Conservation (phyloP, 352 stramenopile species). For the Globisporangium okanoganense region DNA sequence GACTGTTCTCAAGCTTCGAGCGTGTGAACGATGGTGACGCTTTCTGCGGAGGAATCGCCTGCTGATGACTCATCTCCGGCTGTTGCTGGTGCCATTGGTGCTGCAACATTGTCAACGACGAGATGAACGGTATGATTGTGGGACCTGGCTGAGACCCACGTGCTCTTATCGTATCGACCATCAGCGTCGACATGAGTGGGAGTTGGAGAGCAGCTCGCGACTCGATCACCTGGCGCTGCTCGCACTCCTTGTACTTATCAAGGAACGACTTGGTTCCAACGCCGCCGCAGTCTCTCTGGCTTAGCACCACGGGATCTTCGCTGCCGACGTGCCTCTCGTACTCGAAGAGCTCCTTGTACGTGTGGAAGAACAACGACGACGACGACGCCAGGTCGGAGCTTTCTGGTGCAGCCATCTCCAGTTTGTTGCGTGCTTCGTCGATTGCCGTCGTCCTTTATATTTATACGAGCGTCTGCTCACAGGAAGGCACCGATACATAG, state of each 20-base stretch:
- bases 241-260: conserved; percentile 42
- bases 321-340: conserved; percentile 50
- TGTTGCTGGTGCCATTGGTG: conserved; percentile 1
- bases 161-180: neutral
- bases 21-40: conserved; percentile 2
- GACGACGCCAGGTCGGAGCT: neutral
- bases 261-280: conserved; percentile 38
- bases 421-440: neutral
- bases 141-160: neutral
- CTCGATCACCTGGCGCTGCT: conserved; percentile 21
- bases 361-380: conserved; percentile 44
- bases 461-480: neutral
- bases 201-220: conserved; percentile 4
- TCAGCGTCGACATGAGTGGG: conserved; percentile 8
- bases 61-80: neutral
- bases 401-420: neutral
- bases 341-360: conserved; percentile 62
- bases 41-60: neutral
- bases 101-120: neutral
- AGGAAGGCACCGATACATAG: neutral
- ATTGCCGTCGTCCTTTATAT: neutral
- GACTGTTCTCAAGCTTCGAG: conserved; percentile 14
- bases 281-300: conserved; percentile 5
- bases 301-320: conserved; percentile 5
- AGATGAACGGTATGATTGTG: neutral